Percentiles rank a stretch among this genome's conserved stretches.
Evolutionary conservation across 139 green algal species (phyloP).

Genomic region (Penium margaritaceum): DNA sequence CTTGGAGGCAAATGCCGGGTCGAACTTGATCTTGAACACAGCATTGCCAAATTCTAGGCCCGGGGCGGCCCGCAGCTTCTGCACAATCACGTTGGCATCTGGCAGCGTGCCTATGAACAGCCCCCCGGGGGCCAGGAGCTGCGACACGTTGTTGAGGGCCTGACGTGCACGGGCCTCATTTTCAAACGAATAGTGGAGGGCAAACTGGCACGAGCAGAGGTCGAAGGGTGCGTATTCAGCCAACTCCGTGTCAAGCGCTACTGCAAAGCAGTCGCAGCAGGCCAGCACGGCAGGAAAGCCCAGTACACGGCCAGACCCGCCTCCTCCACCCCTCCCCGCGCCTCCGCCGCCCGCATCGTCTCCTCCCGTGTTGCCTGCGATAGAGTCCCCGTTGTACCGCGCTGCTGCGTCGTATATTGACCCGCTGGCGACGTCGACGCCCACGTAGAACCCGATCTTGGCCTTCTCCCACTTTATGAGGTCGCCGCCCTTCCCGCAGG

Average conservation of each 20-base stretch:
- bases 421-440: slow-evolving; percentile 42
- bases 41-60: slow-evolving; percentile 26
- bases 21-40: slow-evolving; percentile 31
- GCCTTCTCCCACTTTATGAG: slow-evolving; percentile 42
- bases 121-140: slow-evolving; percentile 44
- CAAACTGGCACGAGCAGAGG: slow-evolving; percentile 47
- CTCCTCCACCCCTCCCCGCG: neutral
- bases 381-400: slow-evolving; percentile 32
- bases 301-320: neutral
- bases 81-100: slow-evolving; percentile 49
- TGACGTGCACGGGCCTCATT: slow-evolving; percentile 27
- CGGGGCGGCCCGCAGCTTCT: slow-evolving; percentile 38
- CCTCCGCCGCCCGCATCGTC: neutral
- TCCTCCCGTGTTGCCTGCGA: too few species aligned
- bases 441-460: slow-evolving; percentile 23
- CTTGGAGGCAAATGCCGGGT: neutral
- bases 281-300: slow-evolving; percentile 33
- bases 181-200: slow-evolving; percentile 49
- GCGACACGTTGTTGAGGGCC: slow-evolving; percentile 43
- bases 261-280: slow-evolving; percentile 25
- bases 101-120: slow-evolving; percentile 47
- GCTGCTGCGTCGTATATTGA: slow-evolving; percentile 27
- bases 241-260: slow-evolving; percentile 25
- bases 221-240: slow-evolving; percentile 32
- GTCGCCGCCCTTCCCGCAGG: slow-evolving; percentile 50